phyloP scores from a whole-genome alignment of 805 yeast species.

The Kockiozyma suomiensis region DNA sequence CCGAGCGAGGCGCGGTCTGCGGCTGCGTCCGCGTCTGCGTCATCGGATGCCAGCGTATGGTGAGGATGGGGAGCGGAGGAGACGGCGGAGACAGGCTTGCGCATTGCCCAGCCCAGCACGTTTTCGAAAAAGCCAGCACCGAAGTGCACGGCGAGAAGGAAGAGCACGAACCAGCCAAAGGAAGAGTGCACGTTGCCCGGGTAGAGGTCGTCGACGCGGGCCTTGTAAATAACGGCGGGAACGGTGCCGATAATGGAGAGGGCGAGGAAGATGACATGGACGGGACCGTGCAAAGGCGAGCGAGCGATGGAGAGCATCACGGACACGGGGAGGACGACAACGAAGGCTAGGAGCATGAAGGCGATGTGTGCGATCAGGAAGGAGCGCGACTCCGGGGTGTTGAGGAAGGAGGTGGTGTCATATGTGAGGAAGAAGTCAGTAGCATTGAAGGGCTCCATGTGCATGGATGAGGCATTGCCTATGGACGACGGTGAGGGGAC shows the following conservation, averaged over 20 bases:
- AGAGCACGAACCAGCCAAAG: slow-evolving; percentile 63
- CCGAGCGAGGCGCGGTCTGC: slow-evolving; percentile 23
- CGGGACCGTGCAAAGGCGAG: slow-evolving; percentile 61
- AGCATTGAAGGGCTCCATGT: slow-evolving; percentile 28
- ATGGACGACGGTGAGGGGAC: slow-evolving; percentile 4
- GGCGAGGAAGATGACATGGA: slow-evolving; percentile 54
- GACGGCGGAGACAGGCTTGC: slow-evolving; percentile 8
- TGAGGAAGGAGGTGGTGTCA: slow-evolving; percentile 35
- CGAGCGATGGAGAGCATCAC: slow-evolving; percentile 63
- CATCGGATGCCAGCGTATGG: slow-evolving; percentile 1
- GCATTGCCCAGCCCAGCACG: slow-evolving; percentile 50
- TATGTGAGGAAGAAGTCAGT: slow-evolving; percentile 26
- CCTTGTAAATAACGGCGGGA: slow-evolving; percentile 54
- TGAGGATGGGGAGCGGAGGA: neutral
- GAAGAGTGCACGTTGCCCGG: slow-evolving; percentile 74
- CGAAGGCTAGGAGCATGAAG: slow-evolving; percentile 31
- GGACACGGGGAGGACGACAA: slow-evolving; percentile 29
- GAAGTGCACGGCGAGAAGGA: slow-evolving; percentile 58
- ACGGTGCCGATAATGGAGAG: slow-evolving; percentile 55
- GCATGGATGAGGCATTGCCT: slow-evolving; percentile 7
- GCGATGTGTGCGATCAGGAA: slow-evolving; percentile 29
- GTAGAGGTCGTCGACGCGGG: slow-evolving; percentile 65
- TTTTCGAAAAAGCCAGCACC: slow-evolving; percentile 54
- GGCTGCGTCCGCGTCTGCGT: slow-evolving; percentile 8
- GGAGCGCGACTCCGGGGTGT: slow-evolving; percentile 23